Percentiles rank a stretch among this genome's conserved stretches.
phyloP scores from a whole-genome alignment of 164 flowering plant species.

The Macadamia integrifolia region DNA sequence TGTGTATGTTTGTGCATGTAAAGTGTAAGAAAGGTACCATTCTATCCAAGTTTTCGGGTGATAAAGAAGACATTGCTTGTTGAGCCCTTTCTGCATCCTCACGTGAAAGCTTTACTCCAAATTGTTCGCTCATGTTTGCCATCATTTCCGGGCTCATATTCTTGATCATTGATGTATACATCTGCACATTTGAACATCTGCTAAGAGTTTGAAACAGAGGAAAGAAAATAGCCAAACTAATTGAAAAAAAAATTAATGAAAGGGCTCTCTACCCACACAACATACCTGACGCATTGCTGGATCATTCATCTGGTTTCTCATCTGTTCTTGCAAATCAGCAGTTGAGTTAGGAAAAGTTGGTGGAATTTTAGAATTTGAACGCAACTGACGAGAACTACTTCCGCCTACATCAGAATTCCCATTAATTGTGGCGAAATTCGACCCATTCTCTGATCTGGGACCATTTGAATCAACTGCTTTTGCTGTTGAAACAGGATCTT shows the following conservation, averaged over 20 bases:
- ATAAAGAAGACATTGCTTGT: slow-evolving; percentile 85
- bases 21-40: slow-evolving; percentile 47
- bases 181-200: slow-evolving; percentile 37
- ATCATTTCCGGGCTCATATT: slow-evolving; percentile 95
- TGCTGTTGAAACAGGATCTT: slow-evolving; percentile 23
- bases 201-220: not conserved
- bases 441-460: slow-evolving; percentile 20
- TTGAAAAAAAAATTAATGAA: not conserved
- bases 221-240: not conserved
- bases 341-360: slow-evolving; percentile 38
- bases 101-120: slow-evolving; percentile 78
- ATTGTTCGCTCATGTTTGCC: slow-evolving; percentile 92
- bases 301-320: slow-evolving; percentile 89
- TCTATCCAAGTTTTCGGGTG: slow-evolving; percentile 80
- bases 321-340: slow-evolving; percentile 75
- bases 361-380: slow-evolving; percentile 26
- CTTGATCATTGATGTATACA: slow-evolving; percentile 83
- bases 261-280: not conserved
- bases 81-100: slow-evolving; percentile 96
- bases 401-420: slow-evolving; percentile 31
- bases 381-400: slow-evolving; percentile 37
- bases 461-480: slow-evolving; percentile 15
- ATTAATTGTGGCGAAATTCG: slow-evolving; percentile 15
- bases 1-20: not conserved
- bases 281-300: slow-evolving; percentile 88